Base-by-base conservation (phyloP, 768 basidiomycete genomes). In the Naematelia aurantialba region DNA sequence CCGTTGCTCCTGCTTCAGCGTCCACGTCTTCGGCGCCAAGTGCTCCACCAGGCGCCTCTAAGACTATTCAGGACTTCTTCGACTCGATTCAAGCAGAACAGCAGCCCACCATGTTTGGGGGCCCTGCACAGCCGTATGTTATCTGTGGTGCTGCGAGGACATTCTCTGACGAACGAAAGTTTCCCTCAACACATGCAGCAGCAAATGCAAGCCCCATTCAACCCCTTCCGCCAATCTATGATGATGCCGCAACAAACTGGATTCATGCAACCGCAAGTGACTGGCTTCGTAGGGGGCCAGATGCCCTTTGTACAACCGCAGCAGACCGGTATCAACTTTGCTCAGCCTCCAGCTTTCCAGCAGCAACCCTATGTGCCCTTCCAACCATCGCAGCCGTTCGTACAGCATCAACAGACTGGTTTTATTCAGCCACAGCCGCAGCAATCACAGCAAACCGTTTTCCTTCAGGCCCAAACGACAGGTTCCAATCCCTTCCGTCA, bases 401-500 rank as follows among this genome's bases (percentile, higher is more conserved):
- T 87, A 27, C 83, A 82, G 58, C 79, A 82, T 22, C 85, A 87
- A 73, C 62, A 77, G 26, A 85, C 84, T 11, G 80, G 81, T 27
- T 68, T 80, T 44, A 31, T 52, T 10, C 62, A 67, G 46, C 54
- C 58, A 44, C 66, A 60, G 42, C 59, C 62, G 44, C 56, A 60
- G 52, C 69, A 62, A 49, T 56, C 64, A 12, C 74, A 72, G 54
- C 68, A 68, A 42, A 73, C 66, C 25, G 55, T 52, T 34, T 58
- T 70, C 62, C 46, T 78, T 55, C 79, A 79, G 53, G 78, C 78
- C 21, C 78, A 78, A 56, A 62, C 62, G 24, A 88, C 86, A 8
- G 87, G 85, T 19, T 78, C 80, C 45, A 92, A 91, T 76, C 90
- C 89, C 8, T 93, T 93, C 81, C 81, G 91, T 30, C 89, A 89